A percentile compares a stretch with the other conserved stretches of the same genome.
phyloP scores from a whole-genome alignment of 805 yeast genomes.

The Scheffersomyces amazonensis region DNA sequence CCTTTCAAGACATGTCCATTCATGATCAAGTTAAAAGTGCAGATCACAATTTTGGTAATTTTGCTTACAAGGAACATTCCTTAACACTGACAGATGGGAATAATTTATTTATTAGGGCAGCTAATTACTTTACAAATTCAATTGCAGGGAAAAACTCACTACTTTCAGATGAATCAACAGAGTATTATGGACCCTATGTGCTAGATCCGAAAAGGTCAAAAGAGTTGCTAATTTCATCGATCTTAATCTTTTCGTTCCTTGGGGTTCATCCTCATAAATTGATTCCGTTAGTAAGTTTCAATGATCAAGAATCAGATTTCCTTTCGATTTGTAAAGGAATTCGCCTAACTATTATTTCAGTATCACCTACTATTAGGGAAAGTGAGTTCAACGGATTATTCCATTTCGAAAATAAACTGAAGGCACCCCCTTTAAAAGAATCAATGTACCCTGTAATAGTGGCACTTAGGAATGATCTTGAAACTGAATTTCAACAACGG shows the following conservation, averaged over 20 bases:
- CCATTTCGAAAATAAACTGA: neutral
- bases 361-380: conserved; percentile 1
- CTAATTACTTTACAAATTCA: neutral
- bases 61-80: neutral
- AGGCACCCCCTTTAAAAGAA: neutral
- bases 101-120: neutral
- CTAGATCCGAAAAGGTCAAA: conserved; percentile 2
- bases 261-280: conserved; percentile 30
- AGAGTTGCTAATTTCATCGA: conserved; percentile 17
- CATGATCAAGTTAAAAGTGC: neutral
- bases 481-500: conserved; percentile 2
- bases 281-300: conserved; percentile 25
- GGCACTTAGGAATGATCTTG: neutral
- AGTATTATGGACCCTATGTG: neutral
- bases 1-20: no score
- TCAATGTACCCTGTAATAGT: neutral
- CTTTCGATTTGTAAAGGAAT: conserved; percentile 18
- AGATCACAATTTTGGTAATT: neutral
- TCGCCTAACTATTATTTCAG: conserved; percentile 2
- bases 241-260: conserved; percentile 24
- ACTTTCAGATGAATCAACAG: neutral
- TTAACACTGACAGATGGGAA: neutral
- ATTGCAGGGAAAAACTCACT: neutral
- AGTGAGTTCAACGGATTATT: conserved; percentile 1
- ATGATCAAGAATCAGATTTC: conserved; percentile 16